These are phyloP conservation scores for Neurospora sp. DNA, from an alignment of 495 filamentous ascomycete species.

Conservation along the genomic window DNA sequence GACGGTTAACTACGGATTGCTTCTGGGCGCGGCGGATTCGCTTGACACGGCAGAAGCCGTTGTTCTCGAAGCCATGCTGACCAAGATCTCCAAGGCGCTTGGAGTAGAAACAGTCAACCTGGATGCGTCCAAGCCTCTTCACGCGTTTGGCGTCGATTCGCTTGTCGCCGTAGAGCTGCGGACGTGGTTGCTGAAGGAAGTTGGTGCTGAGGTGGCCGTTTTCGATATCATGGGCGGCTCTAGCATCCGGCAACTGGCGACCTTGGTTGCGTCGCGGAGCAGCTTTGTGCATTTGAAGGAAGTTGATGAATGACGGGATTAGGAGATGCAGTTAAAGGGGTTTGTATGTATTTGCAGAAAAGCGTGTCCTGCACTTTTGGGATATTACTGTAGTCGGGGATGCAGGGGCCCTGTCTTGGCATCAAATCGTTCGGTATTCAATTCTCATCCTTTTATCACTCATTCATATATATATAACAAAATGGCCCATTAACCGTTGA, in stretches of 20 bases:
- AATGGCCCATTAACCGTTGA: too few relatives aligned
- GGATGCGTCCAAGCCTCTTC: slow-evolving; percentile 19
- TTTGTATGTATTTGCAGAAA: too few relatives aligned
- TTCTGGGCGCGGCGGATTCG: neutral
- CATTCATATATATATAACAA: too few relatives aligned
- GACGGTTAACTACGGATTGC: neutral
- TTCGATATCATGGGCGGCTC: slow-evolving; percentile 36
- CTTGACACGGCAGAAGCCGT: slow-evolving; percentile 6
- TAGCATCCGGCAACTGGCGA: neutral
- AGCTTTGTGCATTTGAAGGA: neutral
- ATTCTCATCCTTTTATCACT: too few relatives aligned
- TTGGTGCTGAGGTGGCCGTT: slow-evolving; percentile 32
- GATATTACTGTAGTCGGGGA: too few relatives aligned
- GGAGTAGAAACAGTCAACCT: slow-evolving; percentile 15
- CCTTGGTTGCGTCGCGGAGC: neutral
- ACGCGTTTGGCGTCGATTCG: slow-evolving; percentile 43
- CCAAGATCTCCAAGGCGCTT: slow-evolving; percentile 19
- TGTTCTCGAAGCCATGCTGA: slow-evolving; percentile 18
- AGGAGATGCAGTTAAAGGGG: too few relatives aligned
- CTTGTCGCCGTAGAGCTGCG: slow-evolving; percentile 49
- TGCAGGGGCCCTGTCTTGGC: too few relatives aligned
- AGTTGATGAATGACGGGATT: neutral
- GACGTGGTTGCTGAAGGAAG: slow-evolving; percentile 41
- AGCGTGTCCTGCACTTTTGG: too few relatives aligned
- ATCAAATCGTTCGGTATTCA: too few relatives aligned